phyloP scores from a whole-genome alignment of 2,329 filamentous ascomycete genomes.

The Proliferodiscus dingleyae region DNA sequence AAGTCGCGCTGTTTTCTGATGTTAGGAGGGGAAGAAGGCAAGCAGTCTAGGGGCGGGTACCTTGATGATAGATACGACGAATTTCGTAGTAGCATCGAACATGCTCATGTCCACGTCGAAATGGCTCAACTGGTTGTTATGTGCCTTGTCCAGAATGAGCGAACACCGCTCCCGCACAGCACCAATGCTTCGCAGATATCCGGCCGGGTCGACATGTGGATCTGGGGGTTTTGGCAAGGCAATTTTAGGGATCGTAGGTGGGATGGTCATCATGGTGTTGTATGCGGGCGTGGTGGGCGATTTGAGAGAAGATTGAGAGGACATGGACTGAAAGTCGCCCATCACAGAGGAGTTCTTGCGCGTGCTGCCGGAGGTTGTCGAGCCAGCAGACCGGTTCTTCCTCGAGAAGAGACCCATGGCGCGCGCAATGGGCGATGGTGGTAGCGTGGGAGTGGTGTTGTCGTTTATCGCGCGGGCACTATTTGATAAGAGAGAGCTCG shows the following conservation, averaged over 20 bases:
- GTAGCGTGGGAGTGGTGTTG: not conserved
- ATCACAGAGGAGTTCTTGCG: conserved; percentile 24
- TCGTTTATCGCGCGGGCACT: not conserved
- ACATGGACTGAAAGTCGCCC: conserved; percentile 22
- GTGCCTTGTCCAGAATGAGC: conserved; percentile 61
- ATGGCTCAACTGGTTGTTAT: conserved; percentile 61
- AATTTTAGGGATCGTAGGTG: conserved; percentile 61
- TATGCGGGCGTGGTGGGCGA: conserved; percentile 23
- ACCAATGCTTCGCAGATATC: conserved; percentile 84
- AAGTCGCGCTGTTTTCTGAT: conserved; percentile 56
- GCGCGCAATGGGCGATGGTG: not conserved
- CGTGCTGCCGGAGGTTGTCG: conserved; percentile 17
- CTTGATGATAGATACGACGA: conserved; percentile 71
- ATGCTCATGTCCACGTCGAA: conserved; percentile 68
- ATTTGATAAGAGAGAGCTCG: too few species aligned
- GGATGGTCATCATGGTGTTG: conserved; percentile 26
- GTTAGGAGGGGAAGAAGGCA: conserved; percentile 1
- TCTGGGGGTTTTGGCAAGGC: conserved; percentile 82
- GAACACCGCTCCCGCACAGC: conserved; percentile 72
- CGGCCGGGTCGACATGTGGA: conserved; percentile 80
- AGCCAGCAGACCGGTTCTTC: conserved; percentile 24
- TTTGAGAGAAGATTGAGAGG: conserved; percentile 27
- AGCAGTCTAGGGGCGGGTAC: conserved; percentile 36
- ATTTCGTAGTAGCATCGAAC: conserved; percentile 61
- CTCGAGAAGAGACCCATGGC: conserved; percentile 30